Evolutionary conservation across 2,329 filamentous ascomycete species (phyloP).

Genomic region (Cladosporium sp.): DNA sequence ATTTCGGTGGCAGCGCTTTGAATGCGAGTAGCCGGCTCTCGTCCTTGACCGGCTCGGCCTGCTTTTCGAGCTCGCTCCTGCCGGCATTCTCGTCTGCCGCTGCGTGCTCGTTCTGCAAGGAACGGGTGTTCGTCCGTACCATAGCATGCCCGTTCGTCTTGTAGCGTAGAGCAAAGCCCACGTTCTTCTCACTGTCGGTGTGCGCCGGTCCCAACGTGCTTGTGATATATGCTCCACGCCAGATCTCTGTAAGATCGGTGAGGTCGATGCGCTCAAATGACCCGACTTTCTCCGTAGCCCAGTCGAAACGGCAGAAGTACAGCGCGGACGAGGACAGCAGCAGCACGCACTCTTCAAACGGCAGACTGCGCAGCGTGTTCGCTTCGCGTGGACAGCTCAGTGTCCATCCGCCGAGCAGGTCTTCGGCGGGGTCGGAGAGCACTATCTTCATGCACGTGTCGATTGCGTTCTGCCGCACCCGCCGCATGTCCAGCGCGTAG

Average conservation of each 20-base stretch:
- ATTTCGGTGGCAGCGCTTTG: conserved; percentile 48
- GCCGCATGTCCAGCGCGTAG: conserved; percentile 78
- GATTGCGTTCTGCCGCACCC: conserved; percentile 81
- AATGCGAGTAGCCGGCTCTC: conserved; percentile 44
- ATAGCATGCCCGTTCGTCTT: conserved; percentile 64
- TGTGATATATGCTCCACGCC: conserved; percentile 82
- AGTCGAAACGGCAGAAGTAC: conserved; percentile 88
- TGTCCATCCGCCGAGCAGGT: conserved; percentile 85
- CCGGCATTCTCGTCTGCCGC: conserved; percentile 22
- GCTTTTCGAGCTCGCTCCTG: conserved; percentile 24
- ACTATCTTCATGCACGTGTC: conserved; percentile 83
- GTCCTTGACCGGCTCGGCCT: conserved; percentile 17
- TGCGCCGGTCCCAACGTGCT: conserved; percentile 74
- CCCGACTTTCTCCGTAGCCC: conserved; percentile 88
- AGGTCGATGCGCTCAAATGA: conserved; percentile 84
- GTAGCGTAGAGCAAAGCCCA: conserved; percentile 78
- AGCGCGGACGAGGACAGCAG: conserved; percentile 78
- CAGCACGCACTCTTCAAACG: conserved; percentile 83
- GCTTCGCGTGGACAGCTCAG: conserved; percentile 68
- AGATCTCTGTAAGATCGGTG: conserved; percentile 64
- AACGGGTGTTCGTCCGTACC: conserved; percentile 77
- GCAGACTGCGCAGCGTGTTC: conserved; percentile 59
- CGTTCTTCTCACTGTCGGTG: conserved; percentile 70
- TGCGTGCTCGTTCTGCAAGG: conserved; percentile 56
- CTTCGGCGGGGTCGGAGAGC: conserved; percentile 64